Conservation (phyloP, 2,329 filamentous ascomycete species). For the Pseudogymnoascus sp. region DNA sequence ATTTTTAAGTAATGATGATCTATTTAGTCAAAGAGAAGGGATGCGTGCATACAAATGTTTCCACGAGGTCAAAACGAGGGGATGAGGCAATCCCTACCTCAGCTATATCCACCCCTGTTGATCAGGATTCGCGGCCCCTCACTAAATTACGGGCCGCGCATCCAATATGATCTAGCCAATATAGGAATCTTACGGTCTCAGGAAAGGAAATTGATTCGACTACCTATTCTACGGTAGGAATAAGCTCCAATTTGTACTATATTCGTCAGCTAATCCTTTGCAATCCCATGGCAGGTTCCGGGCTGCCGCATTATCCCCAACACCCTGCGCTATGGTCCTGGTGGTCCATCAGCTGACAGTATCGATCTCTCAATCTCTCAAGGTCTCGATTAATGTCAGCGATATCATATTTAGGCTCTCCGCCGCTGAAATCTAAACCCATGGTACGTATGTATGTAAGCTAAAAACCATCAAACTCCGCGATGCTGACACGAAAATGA, state of each 20-base stretch:
- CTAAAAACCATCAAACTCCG: too few relatives aligned
- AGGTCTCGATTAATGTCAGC: neutral
- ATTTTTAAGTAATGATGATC: neutral
- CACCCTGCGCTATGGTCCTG: too few relatives aligned
- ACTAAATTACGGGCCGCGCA: neutral
- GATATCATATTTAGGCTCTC: neutral
- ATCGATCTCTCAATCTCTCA: neutral
- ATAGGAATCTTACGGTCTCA: neutral
- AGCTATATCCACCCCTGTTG: neutral
- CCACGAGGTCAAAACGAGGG: neutral
- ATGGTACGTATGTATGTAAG: too few relatives aligned
- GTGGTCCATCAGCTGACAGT: neutral
- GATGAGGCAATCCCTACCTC: neutral
- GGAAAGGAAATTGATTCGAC: neutral
- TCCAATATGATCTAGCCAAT: neutral
- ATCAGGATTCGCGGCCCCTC: neutral
- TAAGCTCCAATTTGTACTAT: too few relatives aligned
- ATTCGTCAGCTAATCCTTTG: too few relatives aligned
- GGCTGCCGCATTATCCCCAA: too few relatives aligned
- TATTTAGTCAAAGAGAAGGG: neutral
- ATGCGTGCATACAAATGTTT: neutral
- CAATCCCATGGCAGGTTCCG: too few relatives aligned
- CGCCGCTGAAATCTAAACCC: too few relatives aligned
- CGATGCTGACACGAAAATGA: too few relatives aligned
- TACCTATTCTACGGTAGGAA: too few relatives aligned